Evolutionary conservation across 2,329 filamentous ascomycete species (phyloP).

Genomic region (Fusarium protoensiforme): DNA sequence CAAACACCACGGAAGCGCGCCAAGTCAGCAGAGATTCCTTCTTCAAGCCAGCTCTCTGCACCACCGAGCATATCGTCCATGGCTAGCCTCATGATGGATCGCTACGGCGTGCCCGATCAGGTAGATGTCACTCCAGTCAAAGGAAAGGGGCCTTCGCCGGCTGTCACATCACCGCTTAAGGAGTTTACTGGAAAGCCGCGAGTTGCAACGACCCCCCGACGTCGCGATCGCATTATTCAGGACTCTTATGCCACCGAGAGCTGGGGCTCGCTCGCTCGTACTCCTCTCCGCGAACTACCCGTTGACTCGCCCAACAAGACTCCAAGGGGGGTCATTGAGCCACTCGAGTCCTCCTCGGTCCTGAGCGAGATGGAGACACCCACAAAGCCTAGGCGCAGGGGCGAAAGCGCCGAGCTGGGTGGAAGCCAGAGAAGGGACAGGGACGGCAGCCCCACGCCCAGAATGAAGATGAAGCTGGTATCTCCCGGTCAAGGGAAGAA

Average conservation of each 20-base stretch:
- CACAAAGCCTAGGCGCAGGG: conserved; percentile 30
- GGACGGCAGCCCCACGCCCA: conserved; percentile 31
- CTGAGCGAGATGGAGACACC: conserved; percentile 40
- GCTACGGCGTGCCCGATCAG: conserved; percentile 50
- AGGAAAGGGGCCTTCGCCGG: conserved; percentile 45
- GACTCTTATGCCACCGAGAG: conserved; percentile 58
- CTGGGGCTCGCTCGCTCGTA: conserved; percentile 40
- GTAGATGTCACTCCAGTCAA: conserved; percentile 52
- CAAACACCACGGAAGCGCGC: conserved; percentile 53
- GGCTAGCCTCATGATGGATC: conserved; percentile 52
- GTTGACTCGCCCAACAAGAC: conserved; percentile 28
- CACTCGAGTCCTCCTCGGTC: conserved; percentile 35
- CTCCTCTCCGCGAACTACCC: conserved; percentile 32
- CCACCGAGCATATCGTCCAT: conserved; percentile 55
- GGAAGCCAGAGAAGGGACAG: conserved; percentile 13
- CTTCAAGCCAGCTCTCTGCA: conserved; percentile 52
- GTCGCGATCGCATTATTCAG: conserved; percentile 52
- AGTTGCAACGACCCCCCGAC: conserved; percentile 29
- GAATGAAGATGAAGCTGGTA: conserved; percentile 28
- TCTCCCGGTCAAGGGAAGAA: conserved; percentile 32
- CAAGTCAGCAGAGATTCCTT: conserved; percentile 55
- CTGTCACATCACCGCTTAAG: conserved; percentile 33
- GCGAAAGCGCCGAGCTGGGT: conserved; percentile 36
- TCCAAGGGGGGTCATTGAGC: conserved; percentile 16
- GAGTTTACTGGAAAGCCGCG: conserved; percentile 36